These are phyloP conservation scores for Candida dajiaensis DNA, from an alignment of 805 yeast genomes.

Conservation along the genomic window DNA sequence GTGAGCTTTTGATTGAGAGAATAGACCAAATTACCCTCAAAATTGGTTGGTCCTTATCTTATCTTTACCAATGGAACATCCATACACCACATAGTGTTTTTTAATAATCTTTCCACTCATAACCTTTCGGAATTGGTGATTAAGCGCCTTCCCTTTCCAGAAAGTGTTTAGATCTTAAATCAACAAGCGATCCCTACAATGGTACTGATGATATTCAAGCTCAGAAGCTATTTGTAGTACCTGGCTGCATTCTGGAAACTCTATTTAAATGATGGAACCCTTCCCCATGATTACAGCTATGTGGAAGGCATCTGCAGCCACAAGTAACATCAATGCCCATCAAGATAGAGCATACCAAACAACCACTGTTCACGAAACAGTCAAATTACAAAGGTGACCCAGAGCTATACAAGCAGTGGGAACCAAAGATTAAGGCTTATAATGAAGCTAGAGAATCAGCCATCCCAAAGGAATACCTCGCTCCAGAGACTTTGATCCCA, in stretches of 20 bases:
- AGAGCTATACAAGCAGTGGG: constrained; percentile 17
- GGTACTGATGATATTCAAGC: no score
- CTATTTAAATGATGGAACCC: no score
- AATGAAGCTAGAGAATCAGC: constrained; percentile 15
- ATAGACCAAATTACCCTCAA: no score
- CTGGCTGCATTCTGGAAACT: no score
- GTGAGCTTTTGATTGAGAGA: no score
- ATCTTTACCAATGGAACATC: no score
- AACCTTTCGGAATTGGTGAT: background rate
- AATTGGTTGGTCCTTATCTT: background rate
- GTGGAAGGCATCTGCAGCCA: no score
- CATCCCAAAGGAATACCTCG: constrained; percentile 20
- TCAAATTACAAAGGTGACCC: constrained; percentile 13
- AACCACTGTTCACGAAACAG: constrained; percentile 9
- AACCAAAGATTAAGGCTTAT: constrained; percentile 21
- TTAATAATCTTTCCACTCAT: no score
- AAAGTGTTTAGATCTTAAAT: background rate
- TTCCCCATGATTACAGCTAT: no score
- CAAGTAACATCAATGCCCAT: background rate
- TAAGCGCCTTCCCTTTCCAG: background rate
- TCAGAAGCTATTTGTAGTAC: no score
- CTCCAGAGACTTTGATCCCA: constrained; percentile 17
- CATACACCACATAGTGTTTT: no score
- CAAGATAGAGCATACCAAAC: constrained; percentile 12
- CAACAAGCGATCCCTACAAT: no score